Percentiles rank a stretch among this genome's conserved stretches.
Evolutionary conservation across 176 grass and related monocot species (phyloP).

Genomic region (Olyra latifolia): DNA sequence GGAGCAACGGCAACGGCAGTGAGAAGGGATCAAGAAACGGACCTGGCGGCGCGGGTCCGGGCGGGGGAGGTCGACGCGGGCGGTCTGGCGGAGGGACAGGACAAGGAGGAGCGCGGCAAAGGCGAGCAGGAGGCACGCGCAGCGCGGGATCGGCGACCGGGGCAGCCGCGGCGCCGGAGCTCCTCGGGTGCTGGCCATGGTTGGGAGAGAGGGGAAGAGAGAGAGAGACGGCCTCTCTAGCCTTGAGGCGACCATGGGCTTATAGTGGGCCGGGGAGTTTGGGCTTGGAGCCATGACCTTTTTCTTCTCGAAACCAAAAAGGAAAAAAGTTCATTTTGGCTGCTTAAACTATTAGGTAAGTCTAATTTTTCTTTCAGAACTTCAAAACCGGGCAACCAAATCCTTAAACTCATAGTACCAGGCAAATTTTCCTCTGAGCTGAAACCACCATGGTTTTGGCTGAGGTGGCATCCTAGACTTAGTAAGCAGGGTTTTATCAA

Average conservation of each 20-base stretch:
- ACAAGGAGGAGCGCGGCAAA: conserved; percentile 48
- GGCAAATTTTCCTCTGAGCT: too few species aligned
- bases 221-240: background rate
- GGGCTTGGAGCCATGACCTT: too few species aligned
- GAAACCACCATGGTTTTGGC: too few species aligned
- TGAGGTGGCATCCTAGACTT: too few species aligned
- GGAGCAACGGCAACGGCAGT: background rate
- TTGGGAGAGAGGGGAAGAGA: background rate
- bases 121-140: conserved; percentile 39
- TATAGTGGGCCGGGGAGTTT: too few species aligned
- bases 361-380: too few species aligned
- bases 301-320: too few species aligned
- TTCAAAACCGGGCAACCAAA: too few species aligned
- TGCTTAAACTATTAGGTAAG: too few species aligned
- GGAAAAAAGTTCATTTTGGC: too few species aligned
- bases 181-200: conserved; percentile 37
- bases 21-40: background rate
- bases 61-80: conserved; percentile 49
- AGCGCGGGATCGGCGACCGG: conserved; percentile 42
- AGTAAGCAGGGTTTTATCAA: too few species aligned
- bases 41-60: conserved; percentile 14
- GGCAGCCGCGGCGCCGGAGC: conserved; percentile 31
- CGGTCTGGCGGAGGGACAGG: conserved; percentile 62
- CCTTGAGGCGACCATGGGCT: background rate
- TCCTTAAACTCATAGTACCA: too few species aligned